Evolutionary conservation across 2,329 filamentous ascomycete genomes (phyloP).

Genomic region (Alternaria ethzedia): DNA sequence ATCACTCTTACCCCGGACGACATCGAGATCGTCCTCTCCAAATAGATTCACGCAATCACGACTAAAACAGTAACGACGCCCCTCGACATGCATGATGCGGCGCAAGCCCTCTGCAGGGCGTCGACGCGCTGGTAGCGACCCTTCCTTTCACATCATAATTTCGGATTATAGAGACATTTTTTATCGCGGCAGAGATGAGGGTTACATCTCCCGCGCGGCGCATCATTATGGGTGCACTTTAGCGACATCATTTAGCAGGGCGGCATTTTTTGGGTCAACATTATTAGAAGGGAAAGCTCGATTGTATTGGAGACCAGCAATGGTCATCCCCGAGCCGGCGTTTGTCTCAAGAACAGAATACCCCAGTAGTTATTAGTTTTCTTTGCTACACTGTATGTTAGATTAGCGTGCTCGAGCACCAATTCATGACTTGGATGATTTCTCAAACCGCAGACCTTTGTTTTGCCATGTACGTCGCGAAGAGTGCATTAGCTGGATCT

Average conservation of each 20-base stretch:
- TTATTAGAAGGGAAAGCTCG: conserved; percentile 29
- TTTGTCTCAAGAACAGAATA: conserved; percentile 34
- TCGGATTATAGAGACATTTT: conserved; percentile 17
- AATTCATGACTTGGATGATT: conserved; percentile 4
- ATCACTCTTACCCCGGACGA: conserved; percentile 43
- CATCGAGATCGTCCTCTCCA: conserved; percentile 37
- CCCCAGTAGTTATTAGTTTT: conserved; percentile 23
- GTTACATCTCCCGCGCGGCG: conserved; percentile 16
- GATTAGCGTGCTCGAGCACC: conserved; percentile 17
- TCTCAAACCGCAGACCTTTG: conserved; percentile 1
- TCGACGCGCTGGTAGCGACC: conserved; percentile 22
- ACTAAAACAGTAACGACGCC: conserved; percentile 18
- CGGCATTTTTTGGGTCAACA: conserved; percentile 15
- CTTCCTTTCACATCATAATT: conserved; percentile 9
- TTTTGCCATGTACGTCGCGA: conserved; percentile 5
- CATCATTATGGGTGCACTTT: conserved; percentile 14
- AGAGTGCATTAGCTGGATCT: conserved; percentile 1
- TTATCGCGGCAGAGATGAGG: conserved; percentile 1
- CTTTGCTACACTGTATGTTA: conserved; percentile 10
- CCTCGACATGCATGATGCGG: conserved; percentile 13
- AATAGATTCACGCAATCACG: conserved; percentile 30
- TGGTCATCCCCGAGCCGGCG: conserved; percentile 31
- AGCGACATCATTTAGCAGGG: conserved; percentile 17
- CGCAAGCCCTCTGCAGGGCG: neutral
- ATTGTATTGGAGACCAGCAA: conserved; percentile 22